Conservation (phyloP, 208 protist species). For the Acanthamoeba castellanii region DNA sequence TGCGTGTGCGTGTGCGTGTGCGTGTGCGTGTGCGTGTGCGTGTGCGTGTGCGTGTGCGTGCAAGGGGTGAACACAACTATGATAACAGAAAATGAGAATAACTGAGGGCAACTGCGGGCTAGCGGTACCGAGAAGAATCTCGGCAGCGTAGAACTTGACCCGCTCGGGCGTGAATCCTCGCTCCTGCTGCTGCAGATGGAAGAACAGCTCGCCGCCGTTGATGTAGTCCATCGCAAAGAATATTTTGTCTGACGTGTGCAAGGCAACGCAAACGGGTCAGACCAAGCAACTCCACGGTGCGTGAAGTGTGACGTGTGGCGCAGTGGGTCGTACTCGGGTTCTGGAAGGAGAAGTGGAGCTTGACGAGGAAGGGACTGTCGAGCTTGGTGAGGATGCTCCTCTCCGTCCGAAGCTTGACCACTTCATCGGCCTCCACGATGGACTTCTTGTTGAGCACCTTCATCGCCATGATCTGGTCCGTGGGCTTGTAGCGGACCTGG, state of each 20-base stretch:
- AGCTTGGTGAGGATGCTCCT: conserved; percentile 85
- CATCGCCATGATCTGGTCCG: conserved; percentile 89
- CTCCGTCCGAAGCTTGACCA: conserved; percentile 85
- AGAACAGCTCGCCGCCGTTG: conserved; percentile 95
- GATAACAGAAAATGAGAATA: no score
- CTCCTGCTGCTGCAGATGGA: conserved; percentile 91
- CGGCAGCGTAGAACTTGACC: conserved; percentile 77
- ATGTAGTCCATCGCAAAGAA: conserved; percentile 90
- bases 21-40: no score
- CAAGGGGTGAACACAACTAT: no score
- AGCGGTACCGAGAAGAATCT: conserved; percentile 88
- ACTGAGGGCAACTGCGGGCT: no score
- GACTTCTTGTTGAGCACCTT: conserved; percentile 89
- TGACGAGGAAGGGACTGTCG: conserved; percentile 90
- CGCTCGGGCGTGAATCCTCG: conserved; percentile 36
- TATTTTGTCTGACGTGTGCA: neutral
- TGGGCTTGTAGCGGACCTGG: conserved; percentile 86
- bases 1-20: no score
- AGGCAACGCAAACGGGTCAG: neutral
- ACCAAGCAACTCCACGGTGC: no score
- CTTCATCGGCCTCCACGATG: conserved; percentile 83
- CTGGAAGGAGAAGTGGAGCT: conserved; percentile 93
- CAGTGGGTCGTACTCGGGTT: no score
- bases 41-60: no score
- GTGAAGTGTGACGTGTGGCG: no score